Percentiles rank a stretch among this genome's conserved stretches.
These are phyloP conservation scores for Phaeophleospora eucalypticola DNA, from an alignment of 2,329 filamentous ascomycete genomes.

Conservation along the genomic window DNA sequence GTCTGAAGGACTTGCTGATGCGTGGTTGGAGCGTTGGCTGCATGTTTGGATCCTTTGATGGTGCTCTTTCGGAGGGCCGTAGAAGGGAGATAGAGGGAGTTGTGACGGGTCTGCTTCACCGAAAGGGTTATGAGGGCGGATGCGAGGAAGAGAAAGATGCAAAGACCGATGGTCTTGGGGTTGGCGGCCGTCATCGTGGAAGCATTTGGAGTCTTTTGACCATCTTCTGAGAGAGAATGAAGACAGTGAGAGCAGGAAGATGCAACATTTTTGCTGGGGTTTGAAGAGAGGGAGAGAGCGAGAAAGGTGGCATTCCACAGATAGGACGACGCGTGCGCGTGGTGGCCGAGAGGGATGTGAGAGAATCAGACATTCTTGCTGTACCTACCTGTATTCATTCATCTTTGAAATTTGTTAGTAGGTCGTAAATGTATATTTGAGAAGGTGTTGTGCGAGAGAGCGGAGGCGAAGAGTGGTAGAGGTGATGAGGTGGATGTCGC, in stretches of 20 bases:
- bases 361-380: not conserved
- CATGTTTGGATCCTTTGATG: constrained; percentile 1
- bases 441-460: too few relatives aligned
- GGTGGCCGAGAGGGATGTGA: constrained; percentile 7
- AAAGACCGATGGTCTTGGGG: constrained; percentile 30
- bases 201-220: constrained; percentile 13
- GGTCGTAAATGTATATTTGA: too few relatives aligned
- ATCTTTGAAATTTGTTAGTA: too few relatives aligned
- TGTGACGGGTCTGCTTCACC: constrained; percentile 21
- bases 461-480: too few relatives aligned
- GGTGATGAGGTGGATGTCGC: too few relatives aligned
- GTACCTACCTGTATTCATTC: too few relatives aligned
- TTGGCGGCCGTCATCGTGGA: constrained; percentile 20
- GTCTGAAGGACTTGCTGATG: constrained; percentile 17
- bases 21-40: constrained; percentile 1
- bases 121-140: constrained; percentile 33
- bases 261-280: too few relatives aligned
- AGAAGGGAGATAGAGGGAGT: constrained; percentile 2
- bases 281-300: not conserved
- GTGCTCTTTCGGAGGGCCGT: not conserved
- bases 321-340: constrained; percentile 1
- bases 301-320: constrained; percentile 8
- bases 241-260: constrained; percentile 1
- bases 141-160: constrained; percentile 32
- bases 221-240: too few relatives aligned